Evolutionary conservation across 768 basidiomycete genomes (phyloP), one percentile per base, ranked within the genome.

Genomic region (Boletus fagicola): DNA sequence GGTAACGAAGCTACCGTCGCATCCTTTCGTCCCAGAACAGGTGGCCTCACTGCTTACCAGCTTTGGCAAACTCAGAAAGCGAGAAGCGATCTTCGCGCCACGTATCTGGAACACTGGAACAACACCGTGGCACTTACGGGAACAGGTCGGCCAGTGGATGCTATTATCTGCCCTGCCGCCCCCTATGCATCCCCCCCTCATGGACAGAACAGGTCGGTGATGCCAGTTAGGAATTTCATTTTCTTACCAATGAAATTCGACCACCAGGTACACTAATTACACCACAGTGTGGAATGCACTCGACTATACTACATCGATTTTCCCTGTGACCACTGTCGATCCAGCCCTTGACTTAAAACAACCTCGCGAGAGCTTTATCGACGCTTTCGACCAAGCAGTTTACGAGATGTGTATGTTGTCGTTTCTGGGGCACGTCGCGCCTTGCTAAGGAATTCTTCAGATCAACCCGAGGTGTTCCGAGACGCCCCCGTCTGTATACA

Each of bases 71-170:
- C 83, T 9, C 86, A 88, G 26, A 83, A 80, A 62, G 64, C 67
- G n/a, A 59, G 24, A 62, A 71, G 69, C 5, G 75, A 77, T 12
- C 60, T 87, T 31, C 78, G 86, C 26, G 75, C 83, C 61, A 76
- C 78, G 49, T 83, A 89, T 65, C 69, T 88, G 46, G 79, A 84
- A 47, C 71, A 81, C 49, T 91, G 88, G 89, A 78, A 84, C 50
- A 75, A 71, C 5, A 86, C 84, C 0, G 72, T 62, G 11, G 59
- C 53, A 0, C 47, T 62, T 15, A 91, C 88, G 0, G 82, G 81
- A 0, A 92, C 88, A 0, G 87, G 86, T 2, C 73, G 91, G 2
- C 86, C 88, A 5, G 80, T 92, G 7, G 91, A 92, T 65, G 89
- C 86, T 2, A 82, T 93, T 61, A 85, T 92, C 36, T 72, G 77